Base-by-base conservation (phyloP, 2,329 filamentous ascomycete species). In the Daldinia sp. region DNA sequence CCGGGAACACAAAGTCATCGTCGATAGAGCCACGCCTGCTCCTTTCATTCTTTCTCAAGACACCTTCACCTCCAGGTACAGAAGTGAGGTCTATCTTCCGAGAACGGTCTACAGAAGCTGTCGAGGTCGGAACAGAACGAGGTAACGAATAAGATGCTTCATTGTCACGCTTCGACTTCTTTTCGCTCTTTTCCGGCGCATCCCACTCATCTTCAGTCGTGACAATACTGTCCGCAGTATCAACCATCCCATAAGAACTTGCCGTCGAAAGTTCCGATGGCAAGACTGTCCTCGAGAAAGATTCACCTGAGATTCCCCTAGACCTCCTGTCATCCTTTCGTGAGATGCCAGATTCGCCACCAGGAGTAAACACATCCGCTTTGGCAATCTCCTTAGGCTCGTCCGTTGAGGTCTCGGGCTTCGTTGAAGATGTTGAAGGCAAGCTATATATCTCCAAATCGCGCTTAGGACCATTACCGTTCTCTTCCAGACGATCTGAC, bases 171-270 rank as follows among this genome's bases (percentile, higher is more conserved):
- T 76, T 81, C 5, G 82, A 83, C 64, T 79, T 85, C 77, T 75
- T 83, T 65, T 83, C 85, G 60, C 81, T 83, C 75, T 82, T 85
- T 44, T 79, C 79, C 28, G 79, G 81, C 70, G 76, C 57, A 44
- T 58, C 58, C 69, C 67, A 68, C 37, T 74, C 71, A n/a, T 75
- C 72, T 46, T 72, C 68, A 6, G 41, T 65, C 20, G 56, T 55
- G 46, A 53, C 53, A 26, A 51, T 20, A 18, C 56, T 65, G 12
- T 72, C 65, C 46, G 26, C 26, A 15, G 69, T 61, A 53, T 67
- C 65, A 9, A 68, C 39, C 37, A 65, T 35, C 66, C 57, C 61
- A 23, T 70, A 72, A 48, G 67, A 66, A 58, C 68, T 71, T 50
- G 71, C 71, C 39, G 18, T 73, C 13, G 72, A 72, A 20, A 74